A percentile compares a stretch with the other conserved stretches of the same genome.
Evolutionary conservation across 257 asterid species (phyloP).

Genomic region (Euphrasia confusa): DNA sequence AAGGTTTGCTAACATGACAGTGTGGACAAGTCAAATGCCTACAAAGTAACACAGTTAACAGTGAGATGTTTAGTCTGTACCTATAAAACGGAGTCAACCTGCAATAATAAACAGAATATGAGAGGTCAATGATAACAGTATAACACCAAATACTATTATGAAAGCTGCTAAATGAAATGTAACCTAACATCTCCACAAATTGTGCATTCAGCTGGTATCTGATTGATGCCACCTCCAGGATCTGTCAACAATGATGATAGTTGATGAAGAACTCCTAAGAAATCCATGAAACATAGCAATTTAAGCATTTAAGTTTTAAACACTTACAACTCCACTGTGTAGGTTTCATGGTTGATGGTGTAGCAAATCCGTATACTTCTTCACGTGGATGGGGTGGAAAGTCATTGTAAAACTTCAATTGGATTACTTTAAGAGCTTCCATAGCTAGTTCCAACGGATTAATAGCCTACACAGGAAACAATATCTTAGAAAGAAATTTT

Average conservation of each 20-base stretch:
- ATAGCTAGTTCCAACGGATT: slow-evolving; percentile 92
- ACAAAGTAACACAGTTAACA: slow-evolving; percentile 1
- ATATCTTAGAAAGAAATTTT: background rate
- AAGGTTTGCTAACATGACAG: background rate
- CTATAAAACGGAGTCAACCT: slow-evolving; percentile 98
- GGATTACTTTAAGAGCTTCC: slow-evolving; percentile 90
- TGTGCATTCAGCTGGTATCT: slow-evolving; percentile 89
- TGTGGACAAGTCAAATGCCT: background rate
- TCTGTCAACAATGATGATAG: slow-evolving; percentile 39
- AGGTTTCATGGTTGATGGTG: slow-evolving; percentile 99
- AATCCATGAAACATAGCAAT: slow-evolving; percentile 13
- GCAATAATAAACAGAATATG: slow-evolving; percentile 32
- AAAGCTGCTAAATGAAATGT: slow-evolving; percentile 18
- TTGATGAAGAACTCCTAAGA: slow-evolving; percentile 19
- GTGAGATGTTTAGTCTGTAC: slow-evolving; percentile 32
- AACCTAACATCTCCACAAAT: slow-evolving; percentile 93
- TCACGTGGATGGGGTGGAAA: slow-evolving; percentile 88
- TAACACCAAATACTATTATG: slow-evolving; percentile 14
- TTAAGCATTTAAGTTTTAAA: slow-evolving; percentile 10
- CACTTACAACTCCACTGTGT: slow-evolving; percentile 92
- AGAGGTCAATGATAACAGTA: slow-evolving; percentile 22
- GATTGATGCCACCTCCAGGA: slow-evolving; percentile 99
- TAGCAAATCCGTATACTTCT: slow-evolving; percentile 74
- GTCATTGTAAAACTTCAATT: slow-evolving; percentile 64
- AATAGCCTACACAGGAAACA: slow-evolving; percentile 57